Percentiles rank a stretch among this genome's conserved stretches.
phyloP scores from a whole-genome alignment of 2,329 filamentous ascomycete genomes.

The Stemphylium lycopersici region DNA sequence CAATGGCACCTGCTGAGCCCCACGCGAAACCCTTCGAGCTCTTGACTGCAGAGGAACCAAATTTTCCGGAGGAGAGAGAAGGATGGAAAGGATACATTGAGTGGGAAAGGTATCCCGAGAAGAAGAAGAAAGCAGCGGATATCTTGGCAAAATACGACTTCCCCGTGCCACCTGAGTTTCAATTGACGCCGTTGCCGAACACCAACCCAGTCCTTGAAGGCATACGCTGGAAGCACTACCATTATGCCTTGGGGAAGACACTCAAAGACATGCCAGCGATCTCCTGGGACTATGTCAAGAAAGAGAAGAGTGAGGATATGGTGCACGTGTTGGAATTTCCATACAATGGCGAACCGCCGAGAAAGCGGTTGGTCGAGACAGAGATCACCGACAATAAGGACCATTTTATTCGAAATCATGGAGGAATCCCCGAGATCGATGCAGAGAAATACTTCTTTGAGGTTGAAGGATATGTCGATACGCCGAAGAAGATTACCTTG shows the following conservation, averaged over 20 bases:
- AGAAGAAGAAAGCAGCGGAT: constrained; percentile 64
- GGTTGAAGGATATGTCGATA: constrained; percentile 66
- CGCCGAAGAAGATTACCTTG: constrained; percentile 63
- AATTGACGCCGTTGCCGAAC: constrained; percentile 50
- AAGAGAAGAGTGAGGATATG: constrained; percentile 56
- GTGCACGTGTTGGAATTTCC: constrained; percentile 56
- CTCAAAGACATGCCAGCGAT: constrained; percentile 60
- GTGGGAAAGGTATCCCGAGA: constrained; percentile 63
- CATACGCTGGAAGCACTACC: constrained; percentile 55
- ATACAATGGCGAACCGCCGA: constrained; percentile 55
- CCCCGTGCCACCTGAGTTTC: constrained; percentile 54
- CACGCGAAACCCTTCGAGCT: constrained; percentile 36
- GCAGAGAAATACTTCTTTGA: constrained; percentile 59
- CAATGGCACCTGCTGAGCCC: constrained; percentile 44
- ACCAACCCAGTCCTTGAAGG: constrained; percentile 54
- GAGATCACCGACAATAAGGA: constrained; percentile 66
- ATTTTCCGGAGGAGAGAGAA: constrained; percentile 52
- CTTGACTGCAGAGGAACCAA: constrained; percentile 32
- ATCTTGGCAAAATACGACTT: constrained; percentile 62
- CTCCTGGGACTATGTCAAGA: constrained; percentile 54
- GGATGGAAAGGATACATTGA: constrained; percentile 64
- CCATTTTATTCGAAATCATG: constrained; percentile 76
- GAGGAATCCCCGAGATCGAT: constrained; percentile 71
- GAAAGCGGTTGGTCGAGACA: constrained; percentile 61
- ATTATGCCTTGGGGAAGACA: constrained; percentile 51